phyloP scores from a whole-genome alignment of 2,329 filamentous ascomycete species.

The Albophoma yamanashiensis region DNA sequence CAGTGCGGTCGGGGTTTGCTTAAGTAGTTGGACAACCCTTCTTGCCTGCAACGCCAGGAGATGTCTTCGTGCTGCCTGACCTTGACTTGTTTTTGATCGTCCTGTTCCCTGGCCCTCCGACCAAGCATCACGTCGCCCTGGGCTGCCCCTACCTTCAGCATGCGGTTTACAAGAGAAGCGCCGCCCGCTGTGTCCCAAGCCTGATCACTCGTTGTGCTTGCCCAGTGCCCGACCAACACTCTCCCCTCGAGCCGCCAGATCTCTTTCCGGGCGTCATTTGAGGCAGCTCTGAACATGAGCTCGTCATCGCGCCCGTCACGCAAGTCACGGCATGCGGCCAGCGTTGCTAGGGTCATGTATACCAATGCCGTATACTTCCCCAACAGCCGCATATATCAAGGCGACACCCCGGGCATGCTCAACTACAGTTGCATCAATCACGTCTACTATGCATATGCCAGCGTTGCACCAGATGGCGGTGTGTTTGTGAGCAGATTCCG shows the following conservation, averaged over 20 bases:
- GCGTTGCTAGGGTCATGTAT: constrained; percentile 38
- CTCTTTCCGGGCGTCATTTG: background rate
- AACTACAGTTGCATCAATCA: constrained; percentile 70
- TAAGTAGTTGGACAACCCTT: constrained; percentile 17
- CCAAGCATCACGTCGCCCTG: background rate
- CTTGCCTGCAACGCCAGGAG: constrained; percentile 6
- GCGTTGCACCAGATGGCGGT: constrained; percentile 58
- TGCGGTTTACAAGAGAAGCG: constrained; percentile 8
- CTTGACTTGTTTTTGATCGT: background rate
- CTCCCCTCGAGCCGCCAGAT: background rate
- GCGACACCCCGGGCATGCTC: constrained; percentile 62
- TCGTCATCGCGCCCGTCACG: constrained; percentile 31
- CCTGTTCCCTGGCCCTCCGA: constrained; percentile 6
- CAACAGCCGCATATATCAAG: constrained; percentile 64
- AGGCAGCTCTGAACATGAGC: constrained; percentile 18
- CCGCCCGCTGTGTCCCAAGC: background rate
- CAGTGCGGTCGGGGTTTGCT: background rate
- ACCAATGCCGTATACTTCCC: constrained; percentile 78
- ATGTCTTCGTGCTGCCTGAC: constrained; percentile 10
- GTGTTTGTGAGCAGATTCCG: constrained; percentile 54
- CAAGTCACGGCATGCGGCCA: constrained; percentile 33
- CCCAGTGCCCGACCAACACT: background rate
- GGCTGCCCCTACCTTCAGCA: constrained; percentile 1
- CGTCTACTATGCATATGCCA: constrained; percentile 76
- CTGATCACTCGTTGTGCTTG: background rate